Percentiles rank a stretch among this genome's conserved stretches.
phyloP scores from a whole-genome alignment of 1,284 basidiomycete genomes.

The Pseudozyma tsukubaensis region DNA sequence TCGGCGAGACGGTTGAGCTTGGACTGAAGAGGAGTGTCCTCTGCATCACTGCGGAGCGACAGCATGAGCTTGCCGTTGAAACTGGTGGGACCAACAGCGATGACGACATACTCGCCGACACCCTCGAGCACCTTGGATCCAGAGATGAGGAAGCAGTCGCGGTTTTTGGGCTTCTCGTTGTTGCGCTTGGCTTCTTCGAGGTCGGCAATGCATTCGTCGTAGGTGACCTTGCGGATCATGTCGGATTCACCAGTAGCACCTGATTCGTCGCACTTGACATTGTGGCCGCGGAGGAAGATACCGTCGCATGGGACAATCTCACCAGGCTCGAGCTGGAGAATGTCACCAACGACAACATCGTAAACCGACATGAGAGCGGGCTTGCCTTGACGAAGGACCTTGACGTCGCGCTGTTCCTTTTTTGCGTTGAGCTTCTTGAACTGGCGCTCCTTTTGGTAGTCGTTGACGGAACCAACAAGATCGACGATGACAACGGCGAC shows the following conservation, averaged over 20 bases:
- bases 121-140: slow-evolving; percentile 97
- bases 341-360: slow-evolving; percentile 92
- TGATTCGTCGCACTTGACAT: slow-evolving; percentile 94
- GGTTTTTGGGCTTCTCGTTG: slow-evolving; percentile 73
- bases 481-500: slow-evolving; percentile 77
- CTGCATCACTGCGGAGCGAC: slow-evolving; percentile 74
- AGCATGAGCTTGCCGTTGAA: slow-evolving; percentile 84
- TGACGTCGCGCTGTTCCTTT: slow-evolving; percentile 93
- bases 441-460: slow-evolving; percentile 97
- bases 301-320: slow-evolving; percentile 96
- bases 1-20: slow-evolving; percentile 94
- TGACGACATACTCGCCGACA: slow-evolving; percentile 90
- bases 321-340: slow-evolving; percentile 91
- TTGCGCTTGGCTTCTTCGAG: slow-evolving; percentile 65
- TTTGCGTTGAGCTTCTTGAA: slow-evolving; percentile 92
- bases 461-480: slow-evolving; percentile 83
- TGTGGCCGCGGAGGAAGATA: slow-evolving; percentile 90
- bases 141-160: slow-evolving; percentile 91
- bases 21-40: slow-evolving; percentile 90
- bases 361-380: slow-evolving; percentile 83
- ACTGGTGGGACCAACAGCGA: slow-evolving; percentile 88
- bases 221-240: slow-evolving; percentile 88
- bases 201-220: slow-evolving; percentile 78
- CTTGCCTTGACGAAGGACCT: slow-evolving; percentile 85
- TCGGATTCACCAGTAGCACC: slow-evolving; percentile 96